These are phyloP conservation scores for Podila horticola DNA, from an alignment of 192 early-diverging fungal species.

Conservation along the genomic window DNA sequence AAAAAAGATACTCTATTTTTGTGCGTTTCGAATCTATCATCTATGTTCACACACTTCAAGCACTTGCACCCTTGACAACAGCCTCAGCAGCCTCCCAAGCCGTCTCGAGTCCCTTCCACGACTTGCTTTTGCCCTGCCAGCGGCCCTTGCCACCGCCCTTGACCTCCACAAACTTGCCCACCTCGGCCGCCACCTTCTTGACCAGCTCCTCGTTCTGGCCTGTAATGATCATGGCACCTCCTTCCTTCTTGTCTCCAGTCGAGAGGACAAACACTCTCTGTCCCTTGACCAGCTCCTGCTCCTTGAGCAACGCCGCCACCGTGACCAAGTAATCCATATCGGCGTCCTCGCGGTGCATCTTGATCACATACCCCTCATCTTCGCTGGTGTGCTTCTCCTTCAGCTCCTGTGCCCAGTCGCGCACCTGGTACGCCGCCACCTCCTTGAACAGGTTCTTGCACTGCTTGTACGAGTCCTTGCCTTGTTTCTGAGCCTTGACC, in stretches of 20 bases:
- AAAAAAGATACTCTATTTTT: not conserved
- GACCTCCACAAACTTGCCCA: conserved; percentile 41
- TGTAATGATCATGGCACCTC: conserved; percentile 56
- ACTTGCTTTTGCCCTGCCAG: conserved; percentile 61
- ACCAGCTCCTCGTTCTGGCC: conserved; percentile 48
- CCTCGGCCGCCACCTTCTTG: conserved; percentile 40
- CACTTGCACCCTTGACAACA: conserved; percentile 1
- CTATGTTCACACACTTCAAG: too few species aligned
- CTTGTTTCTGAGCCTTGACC: conserved; percentile 45
- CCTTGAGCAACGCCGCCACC: conserved; percentile 43
- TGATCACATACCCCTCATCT: conserved; percentile 23
- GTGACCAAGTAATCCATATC: conserved; percentile 57
- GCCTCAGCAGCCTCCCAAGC: conserved; percentile 24
- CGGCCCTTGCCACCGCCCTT: conserved; percentile 64
- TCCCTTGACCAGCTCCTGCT: conserved; percentile 34
- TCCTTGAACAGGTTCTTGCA: conserved; percentile 48
- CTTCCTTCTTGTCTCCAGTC: conserved; percentile 51
- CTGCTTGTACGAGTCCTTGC: conserved; percentile 36
- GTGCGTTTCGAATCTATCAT: not conserved
- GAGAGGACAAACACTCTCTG: conserved; percentile 48
- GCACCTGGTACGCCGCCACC: conserved; percentile 48
- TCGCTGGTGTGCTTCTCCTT: conserved; percentile 19
- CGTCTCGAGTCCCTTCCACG: conserved; percentile 54
- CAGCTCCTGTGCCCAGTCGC: conserved; percentile 43
- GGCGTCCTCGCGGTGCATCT: conserved; percentile 57